These are phyloP conservation scores for Biscogniauxia sp. DNA, from an alignment of 2,329 filamentous ascomycete species.

Conservation along the genomic window DNA sequence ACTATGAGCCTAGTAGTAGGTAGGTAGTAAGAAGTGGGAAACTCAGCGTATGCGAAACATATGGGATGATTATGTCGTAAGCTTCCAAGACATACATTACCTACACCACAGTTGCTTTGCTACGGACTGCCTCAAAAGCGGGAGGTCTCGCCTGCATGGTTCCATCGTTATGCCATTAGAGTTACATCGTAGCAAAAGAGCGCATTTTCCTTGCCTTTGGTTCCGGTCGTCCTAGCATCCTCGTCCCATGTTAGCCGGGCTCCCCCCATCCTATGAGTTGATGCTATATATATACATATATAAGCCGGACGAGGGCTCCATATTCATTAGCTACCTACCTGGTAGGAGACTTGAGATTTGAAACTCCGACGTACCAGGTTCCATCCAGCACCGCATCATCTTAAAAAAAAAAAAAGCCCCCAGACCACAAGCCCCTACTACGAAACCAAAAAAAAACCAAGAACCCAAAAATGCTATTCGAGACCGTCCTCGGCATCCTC, in stretches of 20 bases:
- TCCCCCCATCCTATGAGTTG: not conserved
- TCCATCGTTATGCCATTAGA: not conserved
- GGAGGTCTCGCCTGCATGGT: not conserved
- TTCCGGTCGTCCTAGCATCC: not conserved
- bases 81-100: too few species aligned
- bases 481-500: slow-evolving; percentile 21
- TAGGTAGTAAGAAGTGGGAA: too few species aligned
- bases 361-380: not conserved
- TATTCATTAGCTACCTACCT: not conserved
- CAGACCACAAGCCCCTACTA: not conserved
- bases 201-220: not conserved
- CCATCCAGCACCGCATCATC: not conserved
- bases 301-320: not conserved
- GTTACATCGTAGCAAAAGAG: not conserved
- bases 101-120: too few species aligned
- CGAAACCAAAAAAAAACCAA: not conserved
- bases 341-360: not conserved
- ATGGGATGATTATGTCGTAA: too few species aligned
- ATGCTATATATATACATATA: not conserved
- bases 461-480: slow-evolving; percentile 24
- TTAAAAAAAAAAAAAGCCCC: not conserved
- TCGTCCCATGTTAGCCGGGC: not conserved
- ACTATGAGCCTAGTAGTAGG: too few species aligned
- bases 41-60: too few species aligned
- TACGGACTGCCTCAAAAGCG: too few species aligned